Percentiles rank a stretch among this genome's conserved stretches.
Evolutionary conservation across 805 yeast species (phyloP).

Genomic region (Candida fluviatilis): DNA sequence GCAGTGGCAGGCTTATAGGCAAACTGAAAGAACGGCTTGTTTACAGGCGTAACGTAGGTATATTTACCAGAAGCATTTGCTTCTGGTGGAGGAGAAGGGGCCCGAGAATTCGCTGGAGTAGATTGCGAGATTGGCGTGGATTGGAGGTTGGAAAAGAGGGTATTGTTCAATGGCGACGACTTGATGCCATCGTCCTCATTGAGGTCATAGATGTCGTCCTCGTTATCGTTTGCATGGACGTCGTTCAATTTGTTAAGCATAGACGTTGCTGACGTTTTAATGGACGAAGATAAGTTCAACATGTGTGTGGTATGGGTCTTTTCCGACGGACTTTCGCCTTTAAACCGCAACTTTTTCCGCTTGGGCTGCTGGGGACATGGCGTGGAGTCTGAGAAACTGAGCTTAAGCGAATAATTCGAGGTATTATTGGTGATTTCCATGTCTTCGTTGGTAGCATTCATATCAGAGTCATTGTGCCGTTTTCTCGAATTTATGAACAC

Average conservation of each 20-base stretch:
- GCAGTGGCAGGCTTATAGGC: conserved; percentile 9
- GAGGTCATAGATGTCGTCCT: conserved; percentile 10
- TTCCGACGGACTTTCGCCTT: conserved; percentile 19
- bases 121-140: conserved; percentile 40
- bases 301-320: conserved; percentile 16
- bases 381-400: conserved; percentile 37
- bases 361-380: conserved; percentile 41
- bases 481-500: background rate
- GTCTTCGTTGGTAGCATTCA: background rate
- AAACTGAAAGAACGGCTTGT: background rate
- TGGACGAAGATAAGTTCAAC: conserved; percentile 29
- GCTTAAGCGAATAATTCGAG: conserved; percentile 14
- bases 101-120: conserved; percentile 39
- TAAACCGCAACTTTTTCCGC: conserved; percentile 31
- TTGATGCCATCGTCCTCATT: conserved; percentile 7
- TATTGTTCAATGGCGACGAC: conserved; percentile 1
- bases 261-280: conserved; percentile 20
- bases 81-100: conserved; percentile 24
- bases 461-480: background rate
- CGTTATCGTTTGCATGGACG: conserved; percentile 7
- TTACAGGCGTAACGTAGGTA: background rate
- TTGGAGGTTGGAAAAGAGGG: conserved; percentile 5
- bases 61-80: background rate
- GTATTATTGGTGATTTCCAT: conserved; percentile 3
- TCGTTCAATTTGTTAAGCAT: conserved; percentile 7